These are phyloP conservation scores for Saturnispora serradocipensis DNA, from an alignment of 805 yeast genomes.

Conservation along the genomic window DNA sequence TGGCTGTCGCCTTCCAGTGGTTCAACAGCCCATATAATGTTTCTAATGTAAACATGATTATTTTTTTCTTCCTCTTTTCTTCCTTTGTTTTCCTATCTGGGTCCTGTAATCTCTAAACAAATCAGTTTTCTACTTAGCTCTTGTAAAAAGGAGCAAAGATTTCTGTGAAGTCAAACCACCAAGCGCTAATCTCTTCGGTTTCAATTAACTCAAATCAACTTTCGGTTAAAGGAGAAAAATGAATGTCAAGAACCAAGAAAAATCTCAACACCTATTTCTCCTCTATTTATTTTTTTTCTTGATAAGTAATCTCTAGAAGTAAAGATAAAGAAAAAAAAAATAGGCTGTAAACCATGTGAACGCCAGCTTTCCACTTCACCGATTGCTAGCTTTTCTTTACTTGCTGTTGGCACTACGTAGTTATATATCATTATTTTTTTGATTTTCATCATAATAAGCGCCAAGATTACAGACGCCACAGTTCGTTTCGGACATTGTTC, in stretches of 20 bases:
- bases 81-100: too few species aligned
- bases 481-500: not conserved
- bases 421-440: not conserved
- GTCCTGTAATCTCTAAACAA: not conserved
- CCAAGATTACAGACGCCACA: not conserved
- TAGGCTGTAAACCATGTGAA: not conserved
- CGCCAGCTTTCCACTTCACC: not conserved
- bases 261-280: not conserved
- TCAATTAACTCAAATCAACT: not conserved
- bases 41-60: slow-evolving; percentile 6
- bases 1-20: not conserved
- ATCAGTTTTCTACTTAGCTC: slow-evolving; percentile 1
- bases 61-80: not conserved
- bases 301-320: not conserved
- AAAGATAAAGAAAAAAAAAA: not conserved
- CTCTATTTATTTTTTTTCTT: not conserved
- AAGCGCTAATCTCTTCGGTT: not conserved
- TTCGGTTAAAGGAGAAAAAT: slow-evolving; percentile 25
- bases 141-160: not conserved
- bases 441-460: not conserved
- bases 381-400: not conserved
- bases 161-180: not conserved
- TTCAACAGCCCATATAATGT: not conserved
- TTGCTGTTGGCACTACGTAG: not conserved
- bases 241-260: slow-evolving; percentile 18